Base-by-base conservation (phyloP, 306 rosid genomes). In the Vigna trinervia region DNA sequence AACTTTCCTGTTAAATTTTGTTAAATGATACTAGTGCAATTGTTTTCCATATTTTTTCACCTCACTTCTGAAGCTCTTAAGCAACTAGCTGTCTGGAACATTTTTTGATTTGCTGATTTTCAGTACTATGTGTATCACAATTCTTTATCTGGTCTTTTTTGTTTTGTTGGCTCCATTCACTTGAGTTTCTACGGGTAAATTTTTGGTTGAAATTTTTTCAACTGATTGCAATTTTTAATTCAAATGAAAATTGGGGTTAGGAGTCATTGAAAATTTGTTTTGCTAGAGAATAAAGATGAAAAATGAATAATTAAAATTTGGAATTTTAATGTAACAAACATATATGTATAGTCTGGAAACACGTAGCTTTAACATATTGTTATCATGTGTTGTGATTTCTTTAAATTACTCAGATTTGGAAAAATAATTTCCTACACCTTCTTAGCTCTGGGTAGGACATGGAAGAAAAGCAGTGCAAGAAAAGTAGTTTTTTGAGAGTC, bases 381-480 rank as follows among this genome's bases (percentile, higher is more conserved):
- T 69, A 19, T 81, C 56, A 68, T 78, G 68, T 63, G 68, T 77
- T 77, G 56, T 77, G 13, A 64, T 57, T 51, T 63, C 67, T 65
- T 26, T 69, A 62, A 34, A 36, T 32, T 69, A 19, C 59, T 63
- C 34, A 54, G 45, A 76, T 79, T 59, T 61, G 56, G 57, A 46
- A 75, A 79, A 73, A 63, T 47, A 73, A 75, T 19, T 82, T 67
- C 73, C 61, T 86, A 8, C 73, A 62, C 58, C 58, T 81, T 90
- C 80, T 82, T 93, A 91, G 99, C 94, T 95, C 61, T 95, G 99
- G 99, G 98, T 95, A 69, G 98, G 99, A 74, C 97, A 94, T 70
- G 99, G 97, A 84, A 95, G 99, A 85, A 90, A 84, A 84, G 97
- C 99, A 62, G 94, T 97, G 8, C 90, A 82, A 75, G 97, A 95